Conservation (phyloP, 257 asterid species). For the Nicotiana benthamiana region DNA sequence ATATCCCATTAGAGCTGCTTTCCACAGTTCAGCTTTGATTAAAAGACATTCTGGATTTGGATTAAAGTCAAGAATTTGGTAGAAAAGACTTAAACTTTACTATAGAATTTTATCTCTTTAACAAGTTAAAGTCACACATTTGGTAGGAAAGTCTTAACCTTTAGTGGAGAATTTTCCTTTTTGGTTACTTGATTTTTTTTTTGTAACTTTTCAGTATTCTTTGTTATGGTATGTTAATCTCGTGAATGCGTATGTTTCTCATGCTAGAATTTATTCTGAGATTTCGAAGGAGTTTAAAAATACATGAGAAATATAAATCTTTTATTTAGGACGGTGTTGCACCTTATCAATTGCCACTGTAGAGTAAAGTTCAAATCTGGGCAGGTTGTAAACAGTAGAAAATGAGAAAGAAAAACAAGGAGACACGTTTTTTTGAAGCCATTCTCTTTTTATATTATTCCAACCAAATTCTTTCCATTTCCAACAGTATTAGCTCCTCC, state of each 20-base stretch:
- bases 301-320: background rate
- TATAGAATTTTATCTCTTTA: background rate
- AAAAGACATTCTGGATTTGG: background rate
- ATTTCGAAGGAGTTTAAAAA: background rate
- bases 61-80: background rate
- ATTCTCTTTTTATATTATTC: background rate
- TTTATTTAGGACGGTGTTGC: background rate
- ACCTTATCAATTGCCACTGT: background rate
- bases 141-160: background rate
- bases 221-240: background rate
- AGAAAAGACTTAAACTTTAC: background rate
- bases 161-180: background rate
- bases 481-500: background rate
- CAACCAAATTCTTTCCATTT: background rate
- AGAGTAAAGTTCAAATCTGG: background rate
- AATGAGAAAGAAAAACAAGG: background rate
- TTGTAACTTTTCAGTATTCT: background rate
- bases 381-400: background rate
- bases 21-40: background rate
- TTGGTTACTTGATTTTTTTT: background rate
- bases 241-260: background rate
- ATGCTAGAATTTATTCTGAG: background rate
- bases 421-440: background rate
- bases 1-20: background rate
- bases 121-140: background rate